Evolutionary conservation across 441 rosid genomes (phyloP), one percentile per base, ranked within the genome.

Genomic region (Corymbia citriodora): DNA sequence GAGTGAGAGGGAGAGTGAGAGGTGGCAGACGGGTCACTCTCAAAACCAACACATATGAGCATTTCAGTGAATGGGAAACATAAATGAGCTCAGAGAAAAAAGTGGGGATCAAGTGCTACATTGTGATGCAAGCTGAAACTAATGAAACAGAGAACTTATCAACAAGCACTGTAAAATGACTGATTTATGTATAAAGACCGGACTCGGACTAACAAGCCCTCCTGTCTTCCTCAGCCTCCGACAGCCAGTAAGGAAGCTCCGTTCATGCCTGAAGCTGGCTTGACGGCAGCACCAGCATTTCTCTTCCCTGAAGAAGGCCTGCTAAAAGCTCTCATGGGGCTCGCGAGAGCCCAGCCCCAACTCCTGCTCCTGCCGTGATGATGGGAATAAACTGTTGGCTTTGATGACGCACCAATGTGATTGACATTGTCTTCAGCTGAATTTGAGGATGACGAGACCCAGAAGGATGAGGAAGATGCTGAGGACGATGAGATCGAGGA

Each of bases 341-440:
- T 96, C 4, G 99, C 97, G 61, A 97, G 96, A 21, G 99, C 96
- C 99, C 98, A 96, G 53, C 95, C 95, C 99, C 99, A 96, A 90
- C 96, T 94, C 90, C 31, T 13, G 88, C 90, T 96, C 61, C 96
- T 93, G 10, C 95, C 94, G 82, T 94, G 92, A 57, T 90, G 91
- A 25, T 91, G 92, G 17, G 91, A 17, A 2, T 91, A 90, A 6
- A 72, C 86, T 8, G 93, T 6, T 31, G 94, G 54, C 90, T 96
- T 93, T 33, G 94, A 94, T 85, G 93, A 95, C 25, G 91, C 93
- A 9, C 91, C 88, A 19, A 61, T 25, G 72, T 70, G 87, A 25
- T 55, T 31, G 85, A 52, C 88, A 31, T 33, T 31, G 83, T 61
- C 59, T 59, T 90, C 68, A 61, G 92, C 94, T 33, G 95, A 95